Percentiles rank a stretch among this genome's conserved stretches.
Evolutionary conservation across 1,284 basidiomycete species (phyloP).

Genomic region (Cystobasidium sp.): DNA sequence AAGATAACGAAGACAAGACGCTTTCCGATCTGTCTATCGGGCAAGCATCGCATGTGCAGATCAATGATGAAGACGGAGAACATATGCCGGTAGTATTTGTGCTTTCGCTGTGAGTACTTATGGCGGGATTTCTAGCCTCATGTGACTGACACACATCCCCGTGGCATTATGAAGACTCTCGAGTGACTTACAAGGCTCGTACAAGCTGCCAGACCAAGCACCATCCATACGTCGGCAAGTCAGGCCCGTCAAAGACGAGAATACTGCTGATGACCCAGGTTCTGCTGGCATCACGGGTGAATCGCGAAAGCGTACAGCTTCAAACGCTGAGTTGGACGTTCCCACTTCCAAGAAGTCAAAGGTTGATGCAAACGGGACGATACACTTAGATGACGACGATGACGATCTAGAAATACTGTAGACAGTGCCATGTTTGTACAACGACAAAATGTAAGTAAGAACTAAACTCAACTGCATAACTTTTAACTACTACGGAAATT

Average conservation of each 20-base stretch:
- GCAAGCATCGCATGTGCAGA: conserved; percentile 78
- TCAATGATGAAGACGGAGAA: conserved; percentile 80
- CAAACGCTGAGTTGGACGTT: conserved; percentile 38
- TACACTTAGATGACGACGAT: conserved; percentile 43
- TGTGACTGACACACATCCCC: not conserved
- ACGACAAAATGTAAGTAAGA: not conserved
- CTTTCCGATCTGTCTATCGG: conserved; percentile 72
- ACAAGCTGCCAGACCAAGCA: conserved; percentile 7
- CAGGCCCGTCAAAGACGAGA: conserved; percentile 11
- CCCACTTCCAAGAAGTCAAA: conserved; percentile 35
- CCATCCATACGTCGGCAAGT: conserved; percentile 31
- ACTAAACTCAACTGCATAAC: not conserved
- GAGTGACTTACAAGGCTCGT: not conserved
- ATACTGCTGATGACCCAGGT: not conserved
- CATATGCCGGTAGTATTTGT: conserved; percentile 41
- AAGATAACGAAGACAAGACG: conserved; percentile 76
- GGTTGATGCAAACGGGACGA: conserved; percentile 35
- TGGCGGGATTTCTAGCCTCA: not conserved
- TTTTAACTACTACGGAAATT: not conserved
- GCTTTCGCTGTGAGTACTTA: conserved; percentile 26
- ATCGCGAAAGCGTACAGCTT: conserved; percentile 37
- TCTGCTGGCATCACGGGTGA: not conserved
- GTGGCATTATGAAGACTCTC: not conserved
- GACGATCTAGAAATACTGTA: conserved; percentile 42
- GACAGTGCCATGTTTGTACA: conserved; percentile 1